Conservation (phyloP, 2,329 filamentous ascomycete species). For the Hypoxylon sp. region DNA sequence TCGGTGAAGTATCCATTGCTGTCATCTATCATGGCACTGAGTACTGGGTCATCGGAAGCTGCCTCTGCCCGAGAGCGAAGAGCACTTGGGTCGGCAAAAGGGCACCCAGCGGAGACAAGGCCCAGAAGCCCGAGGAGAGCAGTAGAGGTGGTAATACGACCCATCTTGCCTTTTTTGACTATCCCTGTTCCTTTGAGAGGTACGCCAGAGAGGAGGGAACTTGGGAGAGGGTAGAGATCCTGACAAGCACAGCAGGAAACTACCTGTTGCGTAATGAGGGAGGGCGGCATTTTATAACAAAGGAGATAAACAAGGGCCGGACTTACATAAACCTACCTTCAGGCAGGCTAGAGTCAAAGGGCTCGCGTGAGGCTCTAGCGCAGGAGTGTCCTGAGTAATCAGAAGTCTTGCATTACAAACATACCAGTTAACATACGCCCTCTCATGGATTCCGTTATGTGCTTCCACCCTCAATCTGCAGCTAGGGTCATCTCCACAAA, state of each 20-base stretch:
- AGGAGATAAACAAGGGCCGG: slow-evolving; percentile 16
- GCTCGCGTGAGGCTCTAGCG: slow-evolving; percentile 42
- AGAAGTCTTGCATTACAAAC: slow-evolving; percentile 25
- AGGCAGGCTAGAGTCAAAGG: slow-evolving; percentile 5
- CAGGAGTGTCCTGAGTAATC: slow-evolving; percentile 26
- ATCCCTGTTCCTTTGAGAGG: slow-evolving; percentile 19
- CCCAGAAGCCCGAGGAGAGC: slow-evolving; percentile 50
- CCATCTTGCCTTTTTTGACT: slow-evolving; percentile 46
- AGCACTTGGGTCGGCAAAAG: slow-evolving; percentile 53
- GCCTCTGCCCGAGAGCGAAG: slow-evolving; percentile 49
- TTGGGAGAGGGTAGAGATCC: slow-evolving; percentile 3
- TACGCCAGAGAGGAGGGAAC: slow-evolving; percentile 9
- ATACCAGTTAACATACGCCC: slow-evolving; percentile 22
- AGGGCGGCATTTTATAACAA: slow-evolving; percentile 39
- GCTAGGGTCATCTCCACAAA: slow-evolving; percentile 41
- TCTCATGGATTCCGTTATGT: slow-evolving; percentile 15
- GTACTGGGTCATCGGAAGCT: slow-evolving; percentile 47
- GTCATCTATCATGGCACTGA: slow-evolving; percentile 66
- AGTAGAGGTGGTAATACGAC: slow-evolving; percentile 42
- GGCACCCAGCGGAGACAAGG: slow-evolving; percentile 53
- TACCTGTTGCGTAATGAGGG: slow-evolving; percentile 23
- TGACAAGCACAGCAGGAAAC: slow-evolving; percentile 10
- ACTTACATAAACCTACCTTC: slow-evolving; percentile 25
- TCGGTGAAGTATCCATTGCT: slow-evolving; percentile 71
- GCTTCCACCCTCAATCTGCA: slow-evolving; percentile 28